Conservation (phyloP, 163 green algal genomes). For the Coccomyxa subellipsoidea region DNA sequence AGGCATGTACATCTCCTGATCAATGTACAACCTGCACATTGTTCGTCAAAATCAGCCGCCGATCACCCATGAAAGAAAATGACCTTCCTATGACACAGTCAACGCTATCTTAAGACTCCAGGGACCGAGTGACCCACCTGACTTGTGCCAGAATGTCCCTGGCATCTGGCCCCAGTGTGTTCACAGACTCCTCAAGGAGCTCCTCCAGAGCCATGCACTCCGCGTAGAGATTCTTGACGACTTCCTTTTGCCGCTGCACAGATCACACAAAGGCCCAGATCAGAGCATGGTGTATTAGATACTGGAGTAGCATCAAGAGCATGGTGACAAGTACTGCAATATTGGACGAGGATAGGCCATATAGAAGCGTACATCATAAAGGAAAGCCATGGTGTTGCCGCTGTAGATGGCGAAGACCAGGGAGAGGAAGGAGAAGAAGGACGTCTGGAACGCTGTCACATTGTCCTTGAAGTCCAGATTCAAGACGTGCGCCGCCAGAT, state of each 20-base stretch:
- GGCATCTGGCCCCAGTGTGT: conserved; percentile 32
- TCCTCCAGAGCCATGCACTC: conserved; percentile 37
- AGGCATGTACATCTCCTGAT: conserved; percentile 30
- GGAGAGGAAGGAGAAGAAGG: conserved; percentile 41
- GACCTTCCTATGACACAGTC: too few relatives aligned
- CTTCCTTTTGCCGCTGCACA: conserved; percentile 36
- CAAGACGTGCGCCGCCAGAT: conserved; percentile 31
- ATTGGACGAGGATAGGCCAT: neutral
- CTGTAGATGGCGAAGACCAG: conserved; percentile 41
- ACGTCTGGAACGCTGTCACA: conserved; percentile 41
- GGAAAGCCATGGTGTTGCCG: conserved; percentile 42
- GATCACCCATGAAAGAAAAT: too few relatives aligned
- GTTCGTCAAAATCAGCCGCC: neutral
- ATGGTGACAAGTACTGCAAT: neutral
- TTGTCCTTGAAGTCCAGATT: conserved; percentile 32
- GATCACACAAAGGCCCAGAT: neutral
- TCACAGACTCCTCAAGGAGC: conserved; percentile 33
- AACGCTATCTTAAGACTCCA: too few relatives aligned
- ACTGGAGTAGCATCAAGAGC: too few relatives aligned
- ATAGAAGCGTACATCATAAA: conserved; percentile 32
- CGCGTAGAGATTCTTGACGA: conserved; percentile 35
- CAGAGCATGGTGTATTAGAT: neutral
- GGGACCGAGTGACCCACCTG: conserved; percentile 14
- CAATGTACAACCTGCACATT: conserved; percentile 33
- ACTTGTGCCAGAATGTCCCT: conserved; percentile 32